Conservation (phyloP, 768 basidiomycete genomes). For the Naganishia antarctica region DNA sequence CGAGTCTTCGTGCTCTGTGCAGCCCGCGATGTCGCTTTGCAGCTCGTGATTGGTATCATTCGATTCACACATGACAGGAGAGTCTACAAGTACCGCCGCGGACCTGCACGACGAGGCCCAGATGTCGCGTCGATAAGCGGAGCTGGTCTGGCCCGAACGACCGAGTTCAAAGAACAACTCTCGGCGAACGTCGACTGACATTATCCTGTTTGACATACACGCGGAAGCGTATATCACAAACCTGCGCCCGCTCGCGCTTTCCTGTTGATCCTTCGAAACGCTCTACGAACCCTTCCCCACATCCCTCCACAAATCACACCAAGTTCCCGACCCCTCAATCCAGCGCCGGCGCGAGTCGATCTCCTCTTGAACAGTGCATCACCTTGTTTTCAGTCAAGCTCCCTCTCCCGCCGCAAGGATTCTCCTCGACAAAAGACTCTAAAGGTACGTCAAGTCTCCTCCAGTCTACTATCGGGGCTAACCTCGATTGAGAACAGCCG, state of each 20-base stretch:
- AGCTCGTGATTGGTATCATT: too few species aligned
- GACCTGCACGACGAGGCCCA: too few species aligned
- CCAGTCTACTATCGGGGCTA: neutral
- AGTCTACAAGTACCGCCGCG: too few species aligned
- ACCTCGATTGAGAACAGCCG: neutral
- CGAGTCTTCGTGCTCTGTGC: too few species aligned
- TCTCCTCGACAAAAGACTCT: constrained; percentile 9
- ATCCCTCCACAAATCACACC: constrained; percentile 20
- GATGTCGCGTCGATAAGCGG: too few species aligned
- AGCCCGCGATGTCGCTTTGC: too few species aligned
- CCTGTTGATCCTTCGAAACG: constrained; percentile 1
- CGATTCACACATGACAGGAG: too few species aligned
- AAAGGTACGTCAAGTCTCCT: constrained; percentile 4
- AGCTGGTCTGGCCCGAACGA: too few species aligned
- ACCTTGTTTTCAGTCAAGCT: neutral
- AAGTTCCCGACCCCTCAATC: constrained; percentile 1
- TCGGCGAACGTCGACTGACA: too few species aligned
- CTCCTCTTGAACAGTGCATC: neutral
- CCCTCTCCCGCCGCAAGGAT: neutral
- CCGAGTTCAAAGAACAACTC: too few species aligned
- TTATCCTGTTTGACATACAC: neutral
- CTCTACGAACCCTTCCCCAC: constrained; percentile 7
- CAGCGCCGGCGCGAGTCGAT: constrained; percentile 7
- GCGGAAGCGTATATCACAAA: neutral
- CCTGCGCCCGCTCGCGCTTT: neutral